phyloP scores from a whole-genome alignment of 176 grass and related monocot genomes.

The Themeda triandra region DNA sequence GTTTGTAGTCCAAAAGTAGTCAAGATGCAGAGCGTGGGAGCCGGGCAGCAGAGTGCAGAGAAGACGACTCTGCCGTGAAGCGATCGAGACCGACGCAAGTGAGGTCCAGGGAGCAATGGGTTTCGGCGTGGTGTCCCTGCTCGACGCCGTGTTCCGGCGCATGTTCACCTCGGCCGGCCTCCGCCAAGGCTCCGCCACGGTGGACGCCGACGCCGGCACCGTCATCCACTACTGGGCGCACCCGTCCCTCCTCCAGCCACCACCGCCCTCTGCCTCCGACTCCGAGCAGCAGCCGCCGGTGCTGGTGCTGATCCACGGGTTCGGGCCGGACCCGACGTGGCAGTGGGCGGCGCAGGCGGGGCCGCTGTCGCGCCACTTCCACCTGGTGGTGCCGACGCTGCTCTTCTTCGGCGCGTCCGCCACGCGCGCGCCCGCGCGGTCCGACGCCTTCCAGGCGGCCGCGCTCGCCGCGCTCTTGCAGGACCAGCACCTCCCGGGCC shows the following conservation, averaged over 20 bases:
- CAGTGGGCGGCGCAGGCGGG: conserved; percentile 77
- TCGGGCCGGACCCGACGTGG: conserved; percentile 64
- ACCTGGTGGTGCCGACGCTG: conserved; percentile 78
- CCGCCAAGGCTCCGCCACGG: conserved; percentile 17
- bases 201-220: conserved; percentile 50
- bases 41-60: not conserved
- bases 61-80: not conserved
- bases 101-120: conserved; percentile 38
- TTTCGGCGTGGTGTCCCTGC: conserved; percentile 57
- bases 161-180: conserved; percentile 65
- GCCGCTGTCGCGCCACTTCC: conserved; percentile 54
- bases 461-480: conserved; percentile 44
- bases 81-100: not conserved
- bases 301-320: conserved; percentile 76
- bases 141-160: conserved; percentile 54
- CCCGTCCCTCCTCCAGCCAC: conserved; percentile 27
- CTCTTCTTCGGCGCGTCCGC: conserved; percentile 84
- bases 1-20: not conserved
- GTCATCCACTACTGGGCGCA: conserved; percentile 73
- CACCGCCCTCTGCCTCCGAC: not conserved
- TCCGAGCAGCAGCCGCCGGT: conserved; percentile 15
- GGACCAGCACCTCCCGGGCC: not conserved
- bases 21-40: too few relatives aligned
- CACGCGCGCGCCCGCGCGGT: conserved; percentile 52
- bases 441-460: conserved; percentile 86